Evolutionary conservation across 164 flowering plant species (phyloP), one percentile per base, ranked within the genome.

Genomic region (Stephania japonica): DNA sequence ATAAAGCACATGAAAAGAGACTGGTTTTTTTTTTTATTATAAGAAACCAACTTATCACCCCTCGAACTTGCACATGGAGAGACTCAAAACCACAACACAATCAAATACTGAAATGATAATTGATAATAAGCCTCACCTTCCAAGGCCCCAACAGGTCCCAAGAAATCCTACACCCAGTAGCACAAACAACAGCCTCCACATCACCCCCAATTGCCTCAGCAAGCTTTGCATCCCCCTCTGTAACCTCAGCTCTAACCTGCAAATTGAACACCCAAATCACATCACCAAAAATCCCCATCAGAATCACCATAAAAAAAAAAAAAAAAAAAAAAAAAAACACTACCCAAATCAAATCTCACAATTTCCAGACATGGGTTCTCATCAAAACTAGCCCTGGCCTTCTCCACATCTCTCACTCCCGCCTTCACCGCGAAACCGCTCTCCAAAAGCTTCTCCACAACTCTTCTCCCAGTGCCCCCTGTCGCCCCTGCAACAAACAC

Each of bases 401-500:
- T 90, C 8, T 86, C 91, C 6, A 89, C 18, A 75, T 92, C 91
- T 14, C 93, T 85, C 74, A 92, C 97, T 1, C 99, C 99, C 4
- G 97, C 99, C 78, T 91, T 91, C 25, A 94, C 97, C 7, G 79
- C 78, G 79, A 91, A 92, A 38, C 97, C 99, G 76, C 82, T 92
- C 0, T 90, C 88, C 71, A 92, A 81, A 8, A 94, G 83, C 85
- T 90, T 93, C 80, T 90, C 87, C 21, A 94, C 99, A 50, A 92
- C 85, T 81, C 95, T 89, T 77, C 90, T 92, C 7, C 99, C 97
- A n/a, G 97, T 91, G 68, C 69, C 84, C 7, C 99, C 99, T 10
- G 97, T 89, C 0, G 99, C 99, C 21, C 99, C 99, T 5, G 97
- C 97, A 18, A 94, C 99, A 78, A 94, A 92, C 2, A 94, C 77